These are phyloP conservation scores for Mycena latifolia DNA, from an alignment of 768 basidiomycete species.

Conservation along the genomic window DNA sequence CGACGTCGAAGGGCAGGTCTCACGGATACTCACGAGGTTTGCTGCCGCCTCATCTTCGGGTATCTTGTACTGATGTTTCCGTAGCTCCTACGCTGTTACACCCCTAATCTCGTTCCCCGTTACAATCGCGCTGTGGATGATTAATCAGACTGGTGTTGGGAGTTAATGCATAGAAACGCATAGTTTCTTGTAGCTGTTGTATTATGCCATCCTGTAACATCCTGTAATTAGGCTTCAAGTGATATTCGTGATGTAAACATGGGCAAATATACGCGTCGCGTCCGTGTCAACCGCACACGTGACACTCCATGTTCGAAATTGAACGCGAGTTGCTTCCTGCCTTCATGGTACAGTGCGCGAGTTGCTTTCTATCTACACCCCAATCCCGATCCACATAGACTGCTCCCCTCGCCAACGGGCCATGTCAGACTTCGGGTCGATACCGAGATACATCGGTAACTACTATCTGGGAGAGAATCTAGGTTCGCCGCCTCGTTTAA, in stretches of 20 bases:
- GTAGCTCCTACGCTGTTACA: too few relatives aligned
- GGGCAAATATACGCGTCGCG: slow-evolving; percentile 20
- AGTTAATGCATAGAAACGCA: neutral
- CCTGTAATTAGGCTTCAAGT: too few relatives aligned
- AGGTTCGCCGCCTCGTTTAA: too few relatives aligned
- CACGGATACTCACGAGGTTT: slow-evolving; percentile 35
- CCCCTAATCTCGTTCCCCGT: slow-evolving; percentile 32
- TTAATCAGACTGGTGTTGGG: slow-evolving; percentile 17
- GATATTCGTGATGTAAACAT: neutral
- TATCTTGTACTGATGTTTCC: too few relatives aligned
- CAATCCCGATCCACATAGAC: slow-evolving; percentile 3
- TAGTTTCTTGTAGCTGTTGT: too few relatives aligned
- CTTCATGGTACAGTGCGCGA: slow-evolving; percentile 26
- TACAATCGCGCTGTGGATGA: slow-evolving; percentile 22
- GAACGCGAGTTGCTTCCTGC: slow-evolving; percentile 6
- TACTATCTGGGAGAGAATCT: slow-evolving; percentile 70
- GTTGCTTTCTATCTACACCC: neutral
- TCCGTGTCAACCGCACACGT: neutral
- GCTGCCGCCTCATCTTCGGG: too few relatives aligned
- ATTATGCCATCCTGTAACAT: too few relatives aligned
- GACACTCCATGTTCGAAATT: neutral
- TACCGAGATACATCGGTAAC: slow-evolving; percentile 66
- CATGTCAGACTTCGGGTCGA: slow-evolving; percentile 31
- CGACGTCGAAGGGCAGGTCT: slow-evolving; percentile 33
- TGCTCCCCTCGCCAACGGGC: neutral